Base-by-base conservation (phyloP, 192 early-diverging fungal species). In the Geosiphon pyriformis region DNA sequence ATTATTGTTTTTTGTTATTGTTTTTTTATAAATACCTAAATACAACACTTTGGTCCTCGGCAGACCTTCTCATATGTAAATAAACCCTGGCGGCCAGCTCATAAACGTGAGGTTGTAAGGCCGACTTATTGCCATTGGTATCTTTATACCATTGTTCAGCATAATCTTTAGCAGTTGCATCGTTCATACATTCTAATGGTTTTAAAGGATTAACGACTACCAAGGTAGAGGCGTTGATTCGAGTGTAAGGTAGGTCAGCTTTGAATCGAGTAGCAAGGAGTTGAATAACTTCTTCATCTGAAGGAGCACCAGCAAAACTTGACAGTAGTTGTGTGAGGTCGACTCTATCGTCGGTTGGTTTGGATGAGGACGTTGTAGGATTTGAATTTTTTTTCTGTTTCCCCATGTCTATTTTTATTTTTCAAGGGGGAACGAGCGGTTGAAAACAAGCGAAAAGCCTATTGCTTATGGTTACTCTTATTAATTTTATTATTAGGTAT, bases 11-110 rank as follows among this genome's bases (percentile, higher is more conserved):
- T n/a, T n/a, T n/a, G n/a, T n/a, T n/a, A n/a, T n/a, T n/a, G 31
- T 17, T 23, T 30, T 27, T 10, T 51, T 25, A 67, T 26, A 46
- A 51, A 64, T 78, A 78, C 84, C 80, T 88, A 35, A 90, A 72
- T 7, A 90, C 69, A 33, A 91, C 74, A 18, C 75, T 69, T 61
- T 90, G 87, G 67, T 88, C 86, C 70, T 90, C 82, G 1, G 82
- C 82, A 17, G 83, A 73, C 62, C 88, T 71, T 65, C 88, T 66
- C 71, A 91, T 70, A 37, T 88, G 84, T 58, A 85, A 74, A 65
- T 91, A 91, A 0, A 89, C 81, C 31, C 76, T 80, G n/a, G 83
- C 80, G 2, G 87, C 90, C 7, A 90, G 74, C 50, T 87, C 87
- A 63, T 79, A 90, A 18, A 87, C 76, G 52, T 90, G 86, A 30